Conservation (phyloP, 2,329 filamentous ascomycete genomes). For the Ceratocystis colombiana region DNA sequence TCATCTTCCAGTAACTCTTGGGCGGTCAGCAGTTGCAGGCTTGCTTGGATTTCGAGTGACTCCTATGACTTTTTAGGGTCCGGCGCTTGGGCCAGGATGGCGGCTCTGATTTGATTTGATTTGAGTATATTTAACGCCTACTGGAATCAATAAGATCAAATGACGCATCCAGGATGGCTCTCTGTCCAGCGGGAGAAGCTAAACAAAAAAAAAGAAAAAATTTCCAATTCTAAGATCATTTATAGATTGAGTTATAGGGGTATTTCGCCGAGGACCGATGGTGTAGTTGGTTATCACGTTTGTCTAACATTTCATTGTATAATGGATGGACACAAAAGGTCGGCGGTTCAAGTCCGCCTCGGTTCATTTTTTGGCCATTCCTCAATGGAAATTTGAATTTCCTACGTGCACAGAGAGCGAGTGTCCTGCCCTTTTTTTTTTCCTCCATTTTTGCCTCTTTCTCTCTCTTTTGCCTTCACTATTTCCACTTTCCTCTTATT, state of each 20-base stretch:
- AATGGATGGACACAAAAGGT: constrained; percentile 14
- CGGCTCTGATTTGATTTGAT: too few relatives aligned
- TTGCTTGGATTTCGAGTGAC: too few relatives aligned
- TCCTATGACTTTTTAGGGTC: too few relatives aligned
- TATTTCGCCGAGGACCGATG: neutral
- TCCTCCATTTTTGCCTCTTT: neutral
- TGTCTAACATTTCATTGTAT: neutral
- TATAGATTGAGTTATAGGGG: neutral
- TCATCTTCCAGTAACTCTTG: too few relatives aligned
- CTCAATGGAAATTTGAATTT: neutral
- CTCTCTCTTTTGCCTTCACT: neutral
- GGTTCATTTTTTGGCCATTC: neutral
- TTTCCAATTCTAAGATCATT: neutral
- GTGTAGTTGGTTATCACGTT: constrained; percentile 19
- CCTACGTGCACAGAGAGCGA: neutral
- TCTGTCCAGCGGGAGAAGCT: too few relatives aligned
- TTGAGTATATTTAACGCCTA: too few relatives aligned
- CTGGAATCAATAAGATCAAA: too few relatives aligned
- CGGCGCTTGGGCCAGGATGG: too few relatives aligned
- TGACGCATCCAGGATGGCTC: too few relatives aligned
- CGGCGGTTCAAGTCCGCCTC: constrained; percentile 17
- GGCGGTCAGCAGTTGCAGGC: too few relatives aligned
- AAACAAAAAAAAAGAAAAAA: too few relatives aligned
- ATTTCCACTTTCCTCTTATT: neutral
- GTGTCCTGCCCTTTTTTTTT: neutral